Base-by-base conservation (phyloP, 1,284 basidiomycete species). In the Puccinia polysora region DNA sequence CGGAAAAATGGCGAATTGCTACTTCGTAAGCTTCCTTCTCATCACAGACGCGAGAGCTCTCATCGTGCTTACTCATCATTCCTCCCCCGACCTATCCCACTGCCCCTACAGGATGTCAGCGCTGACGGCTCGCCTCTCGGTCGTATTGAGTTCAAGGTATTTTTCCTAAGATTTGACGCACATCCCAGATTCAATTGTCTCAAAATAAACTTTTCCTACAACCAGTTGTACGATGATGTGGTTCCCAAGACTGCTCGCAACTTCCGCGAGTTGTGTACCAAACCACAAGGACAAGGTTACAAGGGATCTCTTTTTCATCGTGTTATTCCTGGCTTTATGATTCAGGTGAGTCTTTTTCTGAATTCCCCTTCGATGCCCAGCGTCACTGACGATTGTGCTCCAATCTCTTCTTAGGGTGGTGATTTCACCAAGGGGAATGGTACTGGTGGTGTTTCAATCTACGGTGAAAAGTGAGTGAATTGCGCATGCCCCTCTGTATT, bases 351-450 rank as follows among this genome's bases (percentile, higher is more conserved):
- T 73, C 8, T 20, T n/a, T n/a, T 34, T 18, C 15, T 15, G 4
- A 15, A 4, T 5, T 34, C 14, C 34, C 18, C 5, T 18, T 38
- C 8, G 18, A 49, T 32, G 8, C 23, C 40, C 36, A 15, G 3
- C 28, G 4, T 73, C n/a, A n/a, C n/a, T n/a, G n/a, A n/a, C n/a
- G n/a, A n/a, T n/a, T n/a, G n/a, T n/a, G n/a, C n/a, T n/a, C n/a
- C n/a, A n/a, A n/a, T n/a, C n/a, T n/a, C 64, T 62, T 72, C 72
- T 53, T 74, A 76, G 65, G 75, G 75, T 43, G 79, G 79, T 67
- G 79, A 80, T 74, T 80, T 79, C 72, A 78, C 78, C 58, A 65
- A 70, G 8, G 77, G 77, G 45, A 77, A 80, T 58, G 79, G 79
- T 49, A 74, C 77, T 0, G 79, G 79, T 28, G 79, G 79, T 20